phyloP scores from a whole-genome alignment of 805 yeast species.

The Metschnikowia santaceciliae region DNA sequence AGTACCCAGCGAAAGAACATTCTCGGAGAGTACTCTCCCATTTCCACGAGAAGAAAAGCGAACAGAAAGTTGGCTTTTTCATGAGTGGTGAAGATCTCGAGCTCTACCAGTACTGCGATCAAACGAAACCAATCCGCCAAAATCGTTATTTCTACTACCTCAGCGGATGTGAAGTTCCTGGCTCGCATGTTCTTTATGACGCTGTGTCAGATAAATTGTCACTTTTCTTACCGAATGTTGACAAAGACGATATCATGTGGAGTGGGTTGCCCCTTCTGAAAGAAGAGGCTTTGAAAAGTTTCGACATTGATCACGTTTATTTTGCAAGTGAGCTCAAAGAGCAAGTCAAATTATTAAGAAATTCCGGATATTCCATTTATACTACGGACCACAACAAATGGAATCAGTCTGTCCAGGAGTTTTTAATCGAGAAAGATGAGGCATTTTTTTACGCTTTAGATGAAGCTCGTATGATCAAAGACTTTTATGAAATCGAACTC shows the following conservation, averaged over 20 bases:
- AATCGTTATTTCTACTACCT: slow-evolving; percentile 87
- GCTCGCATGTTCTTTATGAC: slow-evolving; percentile 63
- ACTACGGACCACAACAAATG: slow-evolving; percentile 57
- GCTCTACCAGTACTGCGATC: slow-evolving; percentile 74
- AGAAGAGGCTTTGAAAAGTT: slow-evolving; percentile 60
- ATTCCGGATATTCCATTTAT: slow-evolving; percentile 27
- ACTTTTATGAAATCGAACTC: slow-evolving; percentile 70
- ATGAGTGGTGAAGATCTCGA: slow-evolving; percentile 59
- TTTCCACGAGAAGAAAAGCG: slow-evolving; percentile 24
- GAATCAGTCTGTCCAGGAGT: slow-evolving; percentile 31
- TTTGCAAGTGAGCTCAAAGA: slow-evolving; percentile 50
- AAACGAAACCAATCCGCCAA: slow-evolving; percentile 74
- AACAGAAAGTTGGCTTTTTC: slow-evolving; percentile 39
- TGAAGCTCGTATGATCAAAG: slow-evolving; percentile 83
- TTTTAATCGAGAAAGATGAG: slow-evolving; percentile 41
- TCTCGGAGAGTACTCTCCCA: slow-evolving; percentile 50
- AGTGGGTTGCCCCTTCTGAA: slow-evolving; percentile 76
- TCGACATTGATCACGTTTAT: slow-evolving; percentile 78
- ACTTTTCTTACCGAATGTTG: slow-evolving; percentile 78
- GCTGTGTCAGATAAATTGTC: slow-evolving; percentile 52
- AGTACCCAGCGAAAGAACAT: slow-evolving; percentile 84
- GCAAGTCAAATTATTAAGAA: slow-evolving; percentile 27
- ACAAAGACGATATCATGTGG: slow-evolving; percentile 93
- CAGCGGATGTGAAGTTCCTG: slow-evolving; percentile 79
- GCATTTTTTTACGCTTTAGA: slow-evolving; percentile 70